These are phyloP conservation scores for Leccinum uliginosum DNA, from an alignment of 768 basidiomycete species.

Conservation along the genomic window DNA sequence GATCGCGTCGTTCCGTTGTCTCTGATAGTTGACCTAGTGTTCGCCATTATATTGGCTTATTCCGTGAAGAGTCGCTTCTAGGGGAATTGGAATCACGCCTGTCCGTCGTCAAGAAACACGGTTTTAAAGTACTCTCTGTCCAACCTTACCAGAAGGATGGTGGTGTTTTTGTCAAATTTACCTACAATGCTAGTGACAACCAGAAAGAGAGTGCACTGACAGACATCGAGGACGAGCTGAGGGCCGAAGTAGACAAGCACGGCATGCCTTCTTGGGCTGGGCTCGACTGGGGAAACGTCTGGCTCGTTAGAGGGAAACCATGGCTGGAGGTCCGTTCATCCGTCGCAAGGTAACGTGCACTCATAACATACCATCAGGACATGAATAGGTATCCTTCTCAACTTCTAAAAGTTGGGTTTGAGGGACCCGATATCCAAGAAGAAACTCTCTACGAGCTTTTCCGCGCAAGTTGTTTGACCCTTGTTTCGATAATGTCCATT, in stretches of 20 bases:
- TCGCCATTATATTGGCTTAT: slow-evolving; percentile 58
- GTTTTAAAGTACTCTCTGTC: slow-evolving; percentile 58
- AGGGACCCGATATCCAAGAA: slow-evolving; percentile 84
- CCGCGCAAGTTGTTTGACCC: slow-evolving; percentile 47
- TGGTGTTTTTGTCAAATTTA: slow-evolving; percentile 77
- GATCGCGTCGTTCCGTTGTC: neutral
- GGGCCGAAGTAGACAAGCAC: slow-evolving; percentile 38
- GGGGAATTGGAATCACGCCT: slow-evolving; percentile 45
- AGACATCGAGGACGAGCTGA: slow-evolving; percentile 47
- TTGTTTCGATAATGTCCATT: neutral
- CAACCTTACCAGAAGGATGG: slow-evolving; percentile 76
- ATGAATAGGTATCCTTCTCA: slow-evolving; percentile 77
- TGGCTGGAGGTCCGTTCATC: slow-evolving; percentile 65
- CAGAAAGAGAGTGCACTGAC: slow-evolving; percentile 35
- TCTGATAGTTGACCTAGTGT: slow-evolving; percentile 38
- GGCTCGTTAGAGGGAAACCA: slow-evolving; percentile 74
- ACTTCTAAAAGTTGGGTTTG: slow-evolving; percentile 74
- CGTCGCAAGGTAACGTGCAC: neutral
- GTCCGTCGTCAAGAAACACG: slow-evolving; percentile 46
- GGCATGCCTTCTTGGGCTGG: slow-evolving; percentile 66
- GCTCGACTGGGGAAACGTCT: slow-evolving; percentile 46
- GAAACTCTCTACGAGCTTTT: slow-evolving; percentile 75
- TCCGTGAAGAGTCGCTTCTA: slow-evolving; percentile 58
- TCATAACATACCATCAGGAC: slow-evolving; percentile 48
- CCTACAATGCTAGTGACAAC: slow-evolving; percentile 40